phyloP scores from a whole-genome alignment of 805 yeast genomes.

The Lachancea fermentati region DNA sequence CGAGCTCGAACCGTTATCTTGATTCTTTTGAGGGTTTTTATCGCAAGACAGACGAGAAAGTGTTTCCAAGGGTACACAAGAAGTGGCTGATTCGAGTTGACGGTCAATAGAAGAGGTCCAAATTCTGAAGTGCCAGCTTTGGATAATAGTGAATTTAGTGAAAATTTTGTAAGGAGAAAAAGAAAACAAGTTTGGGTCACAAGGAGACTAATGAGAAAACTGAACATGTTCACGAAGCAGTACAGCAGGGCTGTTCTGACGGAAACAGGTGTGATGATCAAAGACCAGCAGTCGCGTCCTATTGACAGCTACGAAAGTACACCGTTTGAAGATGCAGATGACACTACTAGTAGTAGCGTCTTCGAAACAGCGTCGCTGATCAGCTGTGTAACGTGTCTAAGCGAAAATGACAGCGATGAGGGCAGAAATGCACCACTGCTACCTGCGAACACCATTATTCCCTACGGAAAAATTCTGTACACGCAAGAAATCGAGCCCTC shows the following conservation, averaged over 20 bases:
- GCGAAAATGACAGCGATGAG: constrained; percentile 17
- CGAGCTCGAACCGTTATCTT: no score
- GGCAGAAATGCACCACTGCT: constrained; percentile 22
- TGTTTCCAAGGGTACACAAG: no score
- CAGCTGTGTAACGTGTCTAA: constrained; percentile 34
- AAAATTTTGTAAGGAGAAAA: no score
- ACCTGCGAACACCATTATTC: constrained; percentile 30
- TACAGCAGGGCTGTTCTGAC: constrained; percentile 27
- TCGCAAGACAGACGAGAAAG: no score
- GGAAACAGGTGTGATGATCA: constrained; percentile 33
- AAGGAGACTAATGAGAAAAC: constrained; percentile 7
- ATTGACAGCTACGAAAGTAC: constrained; percentile 8
- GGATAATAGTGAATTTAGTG: no score
- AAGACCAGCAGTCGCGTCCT: constrained; percentile 20
- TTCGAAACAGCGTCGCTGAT: constrained; percentile 31
- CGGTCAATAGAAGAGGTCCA: no score
- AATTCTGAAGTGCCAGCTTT: no score
- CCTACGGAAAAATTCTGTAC: constrained; percentile 28
- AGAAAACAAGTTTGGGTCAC: no score
- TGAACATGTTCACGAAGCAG: constrained; percentile 1
- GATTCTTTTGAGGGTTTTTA: no score
- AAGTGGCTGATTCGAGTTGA: no score
- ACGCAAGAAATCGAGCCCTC: constrained; percentile 16
- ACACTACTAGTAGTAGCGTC: constrained; percentile 9
- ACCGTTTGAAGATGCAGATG: constrained; percentile 10